Evolutionary conservation across 768 basidiomycete genomes (phyloP), one percentile per base, ranked within the genome.

Genomic region (Mycena sanguinolenta): DNA sequence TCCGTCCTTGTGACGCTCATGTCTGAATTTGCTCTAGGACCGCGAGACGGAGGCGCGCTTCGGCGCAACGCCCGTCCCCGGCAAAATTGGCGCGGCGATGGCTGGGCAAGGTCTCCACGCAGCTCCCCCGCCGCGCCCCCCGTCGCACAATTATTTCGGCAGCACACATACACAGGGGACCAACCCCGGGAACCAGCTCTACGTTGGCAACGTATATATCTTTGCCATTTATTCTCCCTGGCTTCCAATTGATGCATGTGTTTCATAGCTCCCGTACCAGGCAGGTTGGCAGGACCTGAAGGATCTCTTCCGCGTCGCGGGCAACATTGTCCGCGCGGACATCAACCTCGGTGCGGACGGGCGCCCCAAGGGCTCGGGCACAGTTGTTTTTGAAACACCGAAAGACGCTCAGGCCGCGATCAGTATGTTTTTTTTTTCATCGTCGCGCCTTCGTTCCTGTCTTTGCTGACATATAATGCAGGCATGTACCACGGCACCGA

Each of bases 251-350:
- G 32, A 34, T 21, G 58, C 73, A 5, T 52, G 39, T 36, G 28
- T 16, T 44, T 44, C n/a, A 7, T 72, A 98, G 97, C 83, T 99
- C 32, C 97, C 96, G 2, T 95, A 95, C 78, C 95, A 97, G 83
- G 96, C 96, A n/a, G 95, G 95, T 34, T 99, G 97, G 97, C 97
- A 99, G 79, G 97, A 99, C 79, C 84, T 99, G 65, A 99, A 99
- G 78, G 97, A 99, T 80, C 84, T 99, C 32, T 98, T 99, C 91
- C 91, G 97, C 65, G 90, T 95, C 32, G 95, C 97, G 53, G 97
- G 97, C 9, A 94, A 95, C 77, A 97, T 99, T 74, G 90, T 98
- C 72, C 91, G 97, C 54, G 96, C 97, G 65, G 97, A 99, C 79
- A 95, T 98, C 72, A 96, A 97, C 74, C 93, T 97, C 66, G 95